Base-by-base conservation (phyloP, 768 basidiomycete species). In the Lanmaoa pseudosensibilis region DNA sequence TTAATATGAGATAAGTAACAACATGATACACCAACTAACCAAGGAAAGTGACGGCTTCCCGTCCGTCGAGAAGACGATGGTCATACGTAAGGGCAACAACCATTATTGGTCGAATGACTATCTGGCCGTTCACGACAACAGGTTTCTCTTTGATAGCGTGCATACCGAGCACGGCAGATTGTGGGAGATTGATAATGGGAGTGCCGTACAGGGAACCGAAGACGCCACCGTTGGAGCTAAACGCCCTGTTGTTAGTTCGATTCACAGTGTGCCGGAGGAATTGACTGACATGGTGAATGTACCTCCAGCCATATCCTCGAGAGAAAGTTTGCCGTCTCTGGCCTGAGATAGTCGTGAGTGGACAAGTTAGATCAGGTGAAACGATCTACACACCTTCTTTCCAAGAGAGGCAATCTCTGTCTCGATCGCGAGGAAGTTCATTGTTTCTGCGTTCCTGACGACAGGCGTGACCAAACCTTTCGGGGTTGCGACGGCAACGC, bases 111-210 rank as follows among this genome's bases (percentile, higher is more conserved):
- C 96, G 86, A 70, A 98, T 89, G 62, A 94, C 95, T 64, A 98
- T 92, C 78, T 98, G 87, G 23, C 95, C 96, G 64, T 97, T 80
- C 45, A 96, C 90, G 25, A 96, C 96, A 25, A 91, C 92, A 9
- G 91, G 84, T 58, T 81, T 84, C 63, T 96, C 94, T 71, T 94
- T 94, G 79, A 97, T 94, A 21, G 92, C 69, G 74, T 99, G 96
- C 92, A 98, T 98, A 57, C 91, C 95, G 52, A 99, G 84, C 8
- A 98, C 94, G 50, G 94, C 96, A 23, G 94, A 76, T 72, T 98
- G 96, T 5, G 95, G 96, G 44, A 95, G 78, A 80, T 98, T 98
- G 77, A 98, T 96, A 69, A 99, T 99, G 37, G 96, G 96, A n/a
- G 96, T 99, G 39, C 96, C 96, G 67, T 88, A 97, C 47, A 99